phyloP scores from a whole-genome alignment of 2,329 filamentous ascomycete species.

The Ophiostoma montium region DNA sequence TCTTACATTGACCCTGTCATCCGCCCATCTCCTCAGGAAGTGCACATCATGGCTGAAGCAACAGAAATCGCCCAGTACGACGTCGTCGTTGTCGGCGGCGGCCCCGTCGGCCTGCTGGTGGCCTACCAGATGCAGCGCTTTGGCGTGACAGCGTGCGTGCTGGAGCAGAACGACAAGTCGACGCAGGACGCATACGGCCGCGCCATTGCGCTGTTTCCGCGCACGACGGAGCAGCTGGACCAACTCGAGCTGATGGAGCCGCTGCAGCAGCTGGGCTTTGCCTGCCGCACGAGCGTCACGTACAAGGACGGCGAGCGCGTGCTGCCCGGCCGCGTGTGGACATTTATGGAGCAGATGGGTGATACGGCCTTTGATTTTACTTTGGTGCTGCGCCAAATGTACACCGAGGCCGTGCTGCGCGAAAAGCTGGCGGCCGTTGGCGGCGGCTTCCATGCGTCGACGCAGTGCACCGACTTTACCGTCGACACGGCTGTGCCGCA shows the following conservation, averaged over 20 bases:
- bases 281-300: conserved; percentile 32
- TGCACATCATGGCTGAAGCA: background rate
- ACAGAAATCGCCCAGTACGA: conserved; percentile 5
- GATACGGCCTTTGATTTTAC: conserved; percentile 37
- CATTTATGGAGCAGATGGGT: conserved; percentile 38
- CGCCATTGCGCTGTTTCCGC: conserved; percentile 38
- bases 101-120: conserved; percentile 30
- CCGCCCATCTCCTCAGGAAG: background rate
- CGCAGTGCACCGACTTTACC: conserved; percentile 24
- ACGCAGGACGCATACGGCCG: conserved; percentile 37
- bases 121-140: conserved; percentile 31
- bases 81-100: conserved; percentile 29
- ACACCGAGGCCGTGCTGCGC: conserved; percentile 38
- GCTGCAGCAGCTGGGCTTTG: conserved; percentile 37
- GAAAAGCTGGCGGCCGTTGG: conserved; percentile 23
- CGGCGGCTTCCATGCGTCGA: conserved; percentile 21
- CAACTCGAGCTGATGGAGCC: conserved; percentile 34
- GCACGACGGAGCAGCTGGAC: conserved; percentile 36
- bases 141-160: conserved; percentile 27
- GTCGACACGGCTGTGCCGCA: conserved; percentile 57
- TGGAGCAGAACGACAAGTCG: conserved; percentile 34
- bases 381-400: conserved; percentile 40
- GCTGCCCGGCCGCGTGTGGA: conserved; percentile 30
- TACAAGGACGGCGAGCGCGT: conserved; percentile 34
- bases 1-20: too few species aligned